A percentile compares a stretch with the other conserved stretches of the same genome.
phyloP scores from a whole-genome alignment of 805 yeast genomes.

The Candida endomychidarum region DNA sequence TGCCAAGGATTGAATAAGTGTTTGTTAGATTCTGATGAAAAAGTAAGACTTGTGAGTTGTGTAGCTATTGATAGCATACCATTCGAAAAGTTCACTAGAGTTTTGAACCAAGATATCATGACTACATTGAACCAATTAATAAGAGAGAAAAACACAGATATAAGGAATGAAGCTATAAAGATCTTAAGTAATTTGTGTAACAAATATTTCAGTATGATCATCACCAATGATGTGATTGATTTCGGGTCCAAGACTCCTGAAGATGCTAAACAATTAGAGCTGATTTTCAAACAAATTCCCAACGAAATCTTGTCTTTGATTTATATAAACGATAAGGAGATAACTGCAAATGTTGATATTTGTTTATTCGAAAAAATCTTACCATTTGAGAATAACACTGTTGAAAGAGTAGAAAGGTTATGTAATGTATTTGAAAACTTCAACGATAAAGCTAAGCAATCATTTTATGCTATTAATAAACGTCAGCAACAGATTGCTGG shows the following conservation, averaged over 20 bases:
- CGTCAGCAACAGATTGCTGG: constrained; percentile 63
- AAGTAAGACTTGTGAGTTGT: constrained; percentile 65
- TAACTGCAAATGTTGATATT: constrained; percentile 65
- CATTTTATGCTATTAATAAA: constrained; percentile 67
- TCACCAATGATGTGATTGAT: constrained; percentile 22
- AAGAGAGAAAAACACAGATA: constrained; percentile 67
- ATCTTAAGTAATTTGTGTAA: constrained; percentile 58
- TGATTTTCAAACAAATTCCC: constrained; percentile 55
- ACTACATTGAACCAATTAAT: constrained; percentile 58
- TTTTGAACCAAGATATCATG: constrained; percentile 50
- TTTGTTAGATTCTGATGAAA: constrained; percentile 71
- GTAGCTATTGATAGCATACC: constrained; percentile 49
- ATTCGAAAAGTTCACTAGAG: constrained; percentile 46
- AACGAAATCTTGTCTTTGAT: constrained; percentile 60
- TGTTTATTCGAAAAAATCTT: constrained; percentile 59
- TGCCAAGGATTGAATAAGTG: constrained; percentile 62
- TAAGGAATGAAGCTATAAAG: constrained; percentile 58
- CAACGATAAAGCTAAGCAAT: constrained; percentile 55
- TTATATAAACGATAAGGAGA: constrained; percentile 69
- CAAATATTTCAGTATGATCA: constrained; percentile 30
- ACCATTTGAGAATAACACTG: constrained; percentile 50
- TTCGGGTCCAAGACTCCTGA: constrained; percentile 28
- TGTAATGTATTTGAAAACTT: constrained; percentile 49
- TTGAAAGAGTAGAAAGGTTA: constrained; percentile 53
- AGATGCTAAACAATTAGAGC: constrained; percentile 27